phyloP scores from a whole-genome alignment of 2,329 filamentous ascomycete species.

The Pleomassaria siparia region DNA sequence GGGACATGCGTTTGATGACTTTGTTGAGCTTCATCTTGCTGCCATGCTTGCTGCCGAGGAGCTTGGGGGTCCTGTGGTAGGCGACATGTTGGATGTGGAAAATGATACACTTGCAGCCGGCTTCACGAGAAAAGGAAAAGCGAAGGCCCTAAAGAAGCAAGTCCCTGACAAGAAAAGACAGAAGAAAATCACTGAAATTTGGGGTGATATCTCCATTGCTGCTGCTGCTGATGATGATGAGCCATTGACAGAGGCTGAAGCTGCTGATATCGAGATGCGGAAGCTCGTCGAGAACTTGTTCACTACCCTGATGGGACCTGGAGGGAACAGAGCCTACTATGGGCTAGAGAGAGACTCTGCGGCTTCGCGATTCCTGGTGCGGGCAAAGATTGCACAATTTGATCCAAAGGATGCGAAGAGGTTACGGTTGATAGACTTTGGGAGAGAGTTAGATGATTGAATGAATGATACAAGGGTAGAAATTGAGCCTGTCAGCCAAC shows the following conservation, averaged over 20 bases:
- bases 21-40: conserved; percentile 71
- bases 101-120: conserved; percentile 56
- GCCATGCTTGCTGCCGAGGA: conserved; percentile 81
- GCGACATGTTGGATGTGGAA: conserved; percentile 67
- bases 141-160: conserved; percentile 43
- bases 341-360: conserved; percentile 54
- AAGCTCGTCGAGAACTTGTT: conserved; percentile 51
- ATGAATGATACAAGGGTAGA: background rate
- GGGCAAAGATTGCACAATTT: conserved; percentile 58
- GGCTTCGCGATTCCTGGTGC: conserved; percentile 55
- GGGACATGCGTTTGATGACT: conserved; percentile 65
- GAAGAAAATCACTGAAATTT: conserved; percentile 54
- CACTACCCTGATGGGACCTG: conserved; percentile 41
- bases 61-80: conserved; percentile 78
- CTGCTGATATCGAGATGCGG: conserved; percentile 51
- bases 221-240: conserved; percentile 21
- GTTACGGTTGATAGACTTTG: conserved; percentile 57
- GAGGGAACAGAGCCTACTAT: conserved; percentile 49
- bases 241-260: conserved; percentile 48
- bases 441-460: conserved; percentile 43
- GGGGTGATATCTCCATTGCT: conserved; percentile 43
- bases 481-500: background rate
- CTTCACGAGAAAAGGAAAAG: conserved; percentile 55
- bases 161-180: conserved; percentile 44
- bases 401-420: conserved; percentile 57